A percentile compares a stretch with the other conserved stretches of the same genome.
Conservation (phyloP, 2,329 filamentous ascomycete genomes). For the Achaetomium macrosporum region DNA sequence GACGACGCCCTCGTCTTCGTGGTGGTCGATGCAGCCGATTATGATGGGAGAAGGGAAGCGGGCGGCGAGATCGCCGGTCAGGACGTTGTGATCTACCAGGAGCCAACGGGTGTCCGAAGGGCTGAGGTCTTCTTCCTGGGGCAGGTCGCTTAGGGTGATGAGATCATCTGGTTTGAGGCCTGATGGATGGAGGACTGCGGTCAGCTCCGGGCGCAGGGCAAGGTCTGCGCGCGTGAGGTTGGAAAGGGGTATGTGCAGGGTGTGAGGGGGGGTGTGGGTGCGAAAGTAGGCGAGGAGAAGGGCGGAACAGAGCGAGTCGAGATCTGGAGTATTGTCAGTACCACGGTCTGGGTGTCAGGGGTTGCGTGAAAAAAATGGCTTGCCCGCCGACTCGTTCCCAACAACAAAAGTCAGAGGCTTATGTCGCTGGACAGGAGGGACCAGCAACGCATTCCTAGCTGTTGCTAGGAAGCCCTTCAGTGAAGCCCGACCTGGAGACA, state of each 20-base stretch:
- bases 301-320: conserved; percentile 73
- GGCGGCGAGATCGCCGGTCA: conserved; percentile 52
- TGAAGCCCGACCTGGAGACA: conserved; percentile 30
- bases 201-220: conserved; percentile 65
- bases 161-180: conserved; percentile 56
- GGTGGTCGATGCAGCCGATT: conserved; percentile 69
- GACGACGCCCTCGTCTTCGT: conserved; percentile 62
- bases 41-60: conserved; percentile 45
- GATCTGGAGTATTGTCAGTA: conserved; percentile 44
- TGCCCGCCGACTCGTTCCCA: conserved; percentile 63
- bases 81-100: conserved; percentile 72
- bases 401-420: conserved; percentile 55
- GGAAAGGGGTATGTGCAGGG: conserved; percentile 64
- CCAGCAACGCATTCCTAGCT: conserved; percentile 43
- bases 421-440: conserved; percentile 39
- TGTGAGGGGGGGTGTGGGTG: conserved; percentile 48
- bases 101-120: conserved; percentile 61
- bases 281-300: conserved; percentile 69
- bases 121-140: conserved; percentile 34
- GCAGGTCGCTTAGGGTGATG: conserved; percentile 53
- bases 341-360: too few species aligned
- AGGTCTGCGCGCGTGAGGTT: conserved; percentile 66
- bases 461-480: conserved; percentile 46
- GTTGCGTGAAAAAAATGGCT: conserved; percentile 3
- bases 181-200: conserved; percentile 56